phyloP scores from a whole-genome alignment of 306 rosid genomes.

The Benincasa hispida region DNA sequence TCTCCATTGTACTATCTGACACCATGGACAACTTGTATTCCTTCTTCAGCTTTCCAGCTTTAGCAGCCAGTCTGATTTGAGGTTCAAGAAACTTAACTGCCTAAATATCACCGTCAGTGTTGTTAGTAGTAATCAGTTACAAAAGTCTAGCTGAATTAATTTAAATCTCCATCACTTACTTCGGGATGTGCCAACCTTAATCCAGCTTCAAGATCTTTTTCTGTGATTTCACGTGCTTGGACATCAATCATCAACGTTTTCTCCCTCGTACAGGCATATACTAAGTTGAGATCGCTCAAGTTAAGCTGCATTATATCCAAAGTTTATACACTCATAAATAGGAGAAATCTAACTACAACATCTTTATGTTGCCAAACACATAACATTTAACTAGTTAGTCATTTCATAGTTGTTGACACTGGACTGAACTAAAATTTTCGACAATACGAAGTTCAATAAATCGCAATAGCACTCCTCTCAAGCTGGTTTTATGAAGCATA shows the following conservation, averaged over 20 bases:
- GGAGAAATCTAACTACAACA: neutral
- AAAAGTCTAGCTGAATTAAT: neutral
- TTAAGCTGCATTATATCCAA: slow-evolving; percentile 51
- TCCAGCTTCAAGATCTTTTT: slow-evolving; percentile 82
- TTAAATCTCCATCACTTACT: slow-evolving; percentile 31
- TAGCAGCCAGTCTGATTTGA: slow-evolving; percentile 79
- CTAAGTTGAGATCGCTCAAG: slow-evolving; percentile 84
- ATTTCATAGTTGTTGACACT: neutral
- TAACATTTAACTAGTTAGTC: neutral
- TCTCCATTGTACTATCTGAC: slow-evolving; percentile 64
- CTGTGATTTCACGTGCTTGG: slow-evolving; percentile 90
- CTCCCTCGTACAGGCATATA: slow-evolving; percentile 91
- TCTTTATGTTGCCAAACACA: neutral
- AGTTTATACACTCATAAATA: slow-evolving; percentile 5
- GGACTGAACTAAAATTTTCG: neutral
- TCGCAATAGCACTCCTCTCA: neutral
- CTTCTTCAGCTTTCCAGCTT: slow-evolving; percentile 80
- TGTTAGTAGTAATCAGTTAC: slow-evolving; percentile 19
- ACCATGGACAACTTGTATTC: slow-evolving; percentile 79
- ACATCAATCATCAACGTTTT: slow-evolving; percentile 96
- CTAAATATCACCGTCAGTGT: slow-evolving; percentile 24
- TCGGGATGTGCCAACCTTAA: slow-evolving; percentile 87
- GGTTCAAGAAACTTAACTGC: slow-evolving; percentile 90
- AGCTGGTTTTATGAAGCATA: neutral
- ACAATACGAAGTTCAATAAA: neutral